Percentiles rank a stretch among this genome's conserved stretches.
Evolutionary conservation across 805 yeast species (phyloP).

Genomic region (Candida montana): DNA sequence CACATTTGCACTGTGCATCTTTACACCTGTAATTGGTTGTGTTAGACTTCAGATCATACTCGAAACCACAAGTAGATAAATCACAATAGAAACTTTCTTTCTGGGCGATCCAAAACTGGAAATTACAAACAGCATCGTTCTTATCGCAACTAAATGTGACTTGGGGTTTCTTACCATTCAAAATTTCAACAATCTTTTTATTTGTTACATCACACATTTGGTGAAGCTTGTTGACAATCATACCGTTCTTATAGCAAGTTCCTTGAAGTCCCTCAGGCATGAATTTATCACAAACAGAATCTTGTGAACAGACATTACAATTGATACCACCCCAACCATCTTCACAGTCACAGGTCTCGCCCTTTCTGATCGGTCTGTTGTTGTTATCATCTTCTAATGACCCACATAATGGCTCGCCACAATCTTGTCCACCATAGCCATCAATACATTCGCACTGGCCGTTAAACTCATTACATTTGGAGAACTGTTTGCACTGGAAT

Average conservation of each 20-base stretch:
- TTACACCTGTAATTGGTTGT: slow-evolving; percentile 75
- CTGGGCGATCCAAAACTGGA: slow-evolving; percentile 95
- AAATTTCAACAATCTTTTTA: slow-evolving; percentile 72
- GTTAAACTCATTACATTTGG: slow-evolving; percentile 78
- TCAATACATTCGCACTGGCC: slow-evolving; percentile 90
- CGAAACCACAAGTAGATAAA: slow-evolving; percentile 63
- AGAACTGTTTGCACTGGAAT: slow-evolving; percentile 85
- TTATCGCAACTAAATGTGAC: slow-evolving; percentile 87
- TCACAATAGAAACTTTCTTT: slow-evolving; percentile 89
- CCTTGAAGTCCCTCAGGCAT: slow-evolving; percentile 85
- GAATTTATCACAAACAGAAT: slow-evolving; percentile 75
- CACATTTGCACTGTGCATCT: slow-evolving; percentile 76
- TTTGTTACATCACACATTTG: slow-evolving; percentile 96
- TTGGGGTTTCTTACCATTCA: slow-evolving; percentile 80
- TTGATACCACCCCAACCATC: slow-evolving; percentile 93
- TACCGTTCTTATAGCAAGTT: slow-evolving; percentile 83
- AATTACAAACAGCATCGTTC: slow-evolving; percentile 62
- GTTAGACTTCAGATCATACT: slow-evolving; percentile 56
- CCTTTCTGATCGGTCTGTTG: slow-evolving; percentile 57
- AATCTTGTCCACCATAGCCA: slow-evolving; percentile 93
- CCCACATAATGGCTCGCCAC: slow-evolving; percentile 86
- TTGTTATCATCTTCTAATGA: slow-evolving; percentile 51
- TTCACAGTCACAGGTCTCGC: slow-evolving; percentile 58
- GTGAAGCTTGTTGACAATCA: slow-evolving; percentile 70
- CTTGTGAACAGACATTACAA: slow-evolving; percentile 77